Conservation (phyloP, 441 rosid genomes). For the Breynia disticha region DNA sequence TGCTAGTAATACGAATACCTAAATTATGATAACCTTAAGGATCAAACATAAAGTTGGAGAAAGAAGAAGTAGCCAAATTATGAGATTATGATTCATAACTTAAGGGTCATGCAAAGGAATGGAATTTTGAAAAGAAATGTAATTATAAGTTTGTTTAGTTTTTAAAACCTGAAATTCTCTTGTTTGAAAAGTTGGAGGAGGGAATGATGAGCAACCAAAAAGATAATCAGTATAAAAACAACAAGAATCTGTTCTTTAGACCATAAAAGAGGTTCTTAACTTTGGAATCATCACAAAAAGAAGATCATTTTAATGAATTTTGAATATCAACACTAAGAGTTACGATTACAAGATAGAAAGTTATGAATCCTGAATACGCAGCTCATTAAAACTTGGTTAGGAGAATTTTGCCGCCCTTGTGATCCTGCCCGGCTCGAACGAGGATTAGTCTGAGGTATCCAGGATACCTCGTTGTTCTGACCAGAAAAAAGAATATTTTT, state of each 20-base stretch:
- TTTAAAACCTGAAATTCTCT: conserved; percentile 25
- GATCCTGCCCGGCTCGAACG: too few species aligned
- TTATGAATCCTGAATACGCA: too few species aligned
- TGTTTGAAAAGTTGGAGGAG: conserved; percentile 22
- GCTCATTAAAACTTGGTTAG: too few species aligned
- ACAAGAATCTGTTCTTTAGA: conserved; percentile 34
- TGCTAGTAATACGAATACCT: too few species aligned
- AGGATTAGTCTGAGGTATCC: too few species aligned
- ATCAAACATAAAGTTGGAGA: not conserved
- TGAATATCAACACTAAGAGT: conserved; percentile 2
- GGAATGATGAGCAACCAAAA: conserved; percentile 15
- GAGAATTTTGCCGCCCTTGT: too few species aligned
- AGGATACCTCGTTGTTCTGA: too few species aligned
- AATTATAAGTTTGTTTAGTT: not conserved
- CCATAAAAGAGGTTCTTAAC: conserved; percentile 22
- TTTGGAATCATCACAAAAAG: conserved; percentile 34
- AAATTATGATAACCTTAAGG: not conserved
- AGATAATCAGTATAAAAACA: conserved; percentile 18
- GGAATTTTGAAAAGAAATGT: conserved; percentile 6
- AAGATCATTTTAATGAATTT: conserved; percentile 15
- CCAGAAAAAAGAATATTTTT: too few species aligned
- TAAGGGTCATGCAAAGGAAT: conserved; percentile 23
- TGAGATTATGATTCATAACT: conserved; percentile 19
- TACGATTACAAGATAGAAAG: conserved; percentile 1
- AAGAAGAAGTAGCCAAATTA: not conserved